A percentile compares a stretch with the other conserved stretches of the same genome.
phyloP scores from a whole-genome alignment of 2,329 filamentous ascomycete species.

The Ophiostoma ips region DNA sequence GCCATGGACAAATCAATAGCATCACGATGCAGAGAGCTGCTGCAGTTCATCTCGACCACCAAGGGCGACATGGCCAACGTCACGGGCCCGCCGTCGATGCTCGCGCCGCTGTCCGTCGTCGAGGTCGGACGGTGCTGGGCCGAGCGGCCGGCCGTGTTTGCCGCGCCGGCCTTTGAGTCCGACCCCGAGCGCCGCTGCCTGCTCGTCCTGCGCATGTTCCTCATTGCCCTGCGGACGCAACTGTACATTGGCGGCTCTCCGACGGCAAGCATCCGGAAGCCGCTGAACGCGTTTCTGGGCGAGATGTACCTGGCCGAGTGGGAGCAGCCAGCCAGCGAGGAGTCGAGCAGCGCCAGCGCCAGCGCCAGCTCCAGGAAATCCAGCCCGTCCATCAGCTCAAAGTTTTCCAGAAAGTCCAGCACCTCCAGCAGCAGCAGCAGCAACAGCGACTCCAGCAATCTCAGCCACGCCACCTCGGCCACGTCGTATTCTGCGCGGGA shows the following conservation, averaged over 20 bases:
- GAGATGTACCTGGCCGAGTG: constrained; percentile 33
- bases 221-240: constrained; percentile 31
- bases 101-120: constrained; percentile 34
- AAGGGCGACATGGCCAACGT: constrained; percentile 38
- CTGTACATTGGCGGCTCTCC: constrained; percentile 33
- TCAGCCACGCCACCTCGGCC: not conserved
- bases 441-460: not conserved
- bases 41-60: constrained; percentile 23
- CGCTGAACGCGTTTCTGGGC: constrained; percentile 38
- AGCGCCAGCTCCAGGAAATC: not conserved
- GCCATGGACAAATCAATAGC: constrained; percentile 18
- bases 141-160: constrained; percentile 32
- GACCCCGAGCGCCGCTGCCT: constrained; percentile 29
- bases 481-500: not conserved
- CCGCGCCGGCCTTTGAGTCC: constrained; percentile 30
- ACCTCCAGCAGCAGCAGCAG: not conserved
- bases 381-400: not conserved
- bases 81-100: constrained; percentile 35
- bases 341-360: constrained; percentile 8
- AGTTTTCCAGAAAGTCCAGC: too few relatives aligned
- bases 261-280: constrained; percentile 36
- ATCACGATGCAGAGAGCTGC: constrained; percentile 20
- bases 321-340: constrained; percentile 17
- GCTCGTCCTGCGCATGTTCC: constrained; percentile 32
- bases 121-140: constrained; percentile 38